Evolutionary conservation across 345 rosid genomes (phyloP).

Genomic region (Cochlearia excelsa): DNA sequence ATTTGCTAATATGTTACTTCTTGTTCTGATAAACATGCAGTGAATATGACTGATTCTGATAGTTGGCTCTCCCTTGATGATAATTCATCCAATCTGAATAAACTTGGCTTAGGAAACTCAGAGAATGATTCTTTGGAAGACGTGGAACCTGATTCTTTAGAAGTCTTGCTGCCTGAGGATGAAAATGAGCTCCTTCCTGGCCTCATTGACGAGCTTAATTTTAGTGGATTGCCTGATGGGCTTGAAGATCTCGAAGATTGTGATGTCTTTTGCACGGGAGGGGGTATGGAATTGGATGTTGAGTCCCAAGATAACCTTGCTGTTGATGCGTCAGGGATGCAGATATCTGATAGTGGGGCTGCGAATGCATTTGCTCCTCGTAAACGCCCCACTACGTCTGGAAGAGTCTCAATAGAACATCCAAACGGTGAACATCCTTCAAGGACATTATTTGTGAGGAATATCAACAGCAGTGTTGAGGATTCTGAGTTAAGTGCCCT

Average conservation of each 20-base stretch:
- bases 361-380: slow-evolving; percentile 45
- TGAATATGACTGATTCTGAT: slow-evolving; percentile 55
- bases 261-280: slow-evolving; percentile 80
- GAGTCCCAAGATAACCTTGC: slow-evolving; percentile 55
- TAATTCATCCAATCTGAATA: slow-evolving; percentile 45
- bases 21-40: slow-evolving; percentile 45
- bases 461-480: slow-evolving; percentile 91
- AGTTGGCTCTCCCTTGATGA: slow-evolving; percentile 49
- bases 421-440: slow-evolving; percentile 99
- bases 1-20: slow-evolving; percentile 12
- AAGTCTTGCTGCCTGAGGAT: slow-evolving; percentile 67
- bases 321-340: slow-evolving; percentile 47
- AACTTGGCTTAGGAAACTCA: slow-evolving; percentile 47
- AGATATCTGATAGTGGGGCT: slow-evolving; percentile 50
- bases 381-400: slow-evolving; percentile 55
- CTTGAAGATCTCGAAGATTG: slow-evolving; percentile 78
- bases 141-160: slow-evolving; percentile 47
- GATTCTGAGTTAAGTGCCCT: slow-evolving; percentile 80
- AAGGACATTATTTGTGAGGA: slow-evolving; percentile 86
- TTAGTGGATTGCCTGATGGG: slow-evolving; percentile 55
- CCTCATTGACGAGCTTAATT: slow-evolving; percentile 70
- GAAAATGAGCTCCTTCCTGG: slow-evolving; percentile 91
- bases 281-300: slow-evolving; percentile 82
- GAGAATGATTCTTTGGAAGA: slow-evolving; percentile 50
- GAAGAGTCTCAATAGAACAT: slow-evolving; percentile 80